Conservation (phyloP, 1,284 basidiomycete genomes). For the Rhodotorula sp. region DNA sequence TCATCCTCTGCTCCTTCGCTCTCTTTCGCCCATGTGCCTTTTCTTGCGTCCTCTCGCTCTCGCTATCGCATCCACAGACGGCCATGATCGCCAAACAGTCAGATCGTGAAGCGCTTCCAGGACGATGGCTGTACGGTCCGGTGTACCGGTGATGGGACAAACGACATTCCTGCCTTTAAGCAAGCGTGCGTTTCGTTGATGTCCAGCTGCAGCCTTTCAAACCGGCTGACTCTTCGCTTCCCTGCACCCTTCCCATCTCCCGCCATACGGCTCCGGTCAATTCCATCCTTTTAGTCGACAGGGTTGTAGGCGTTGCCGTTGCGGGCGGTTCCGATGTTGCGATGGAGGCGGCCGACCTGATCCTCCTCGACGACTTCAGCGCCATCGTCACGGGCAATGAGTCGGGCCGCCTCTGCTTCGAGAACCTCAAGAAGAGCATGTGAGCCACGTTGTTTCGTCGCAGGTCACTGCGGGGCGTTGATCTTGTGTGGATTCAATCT, state of each 20-base stretch:
- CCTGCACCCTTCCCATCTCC: no score
- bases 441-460: no score
- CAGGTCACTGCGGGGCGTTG: no score
- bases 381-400: conserved; percentile 53
- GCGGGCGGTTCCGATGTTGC: conserved; percentile 53
- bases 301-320: conserved; percentile 54
- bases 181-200: conserved; percentile 43
- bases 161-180: conserved; percentile 59
- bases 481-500: conserved; percentile 36
- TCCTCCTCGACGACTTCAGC: conserved; percentile 50
- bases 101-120: conserved; percentile 64
- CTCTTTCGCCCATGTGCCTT: no score
- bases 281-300: no score
- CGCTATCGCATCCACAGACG: no score
- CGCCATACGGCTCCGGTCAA: no score
- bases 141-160: conserved; percentile 64
- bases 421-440: conserved; percentile 59
- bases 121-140: conserved; percentile 50
- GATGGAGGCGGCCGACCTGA: conserved; percentile 51
- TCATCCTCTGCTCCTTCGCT: no score
- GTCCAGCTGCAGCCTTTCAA: no score
- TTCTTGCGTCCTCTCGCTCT: no score
- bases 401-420: conserved; percentile 59
- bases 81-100: conserved; percentile 22
- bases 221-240: no score